Conservation (phyloP, 1,284 basidiomycete species). For the Austropuccinia psidii region DNA sequence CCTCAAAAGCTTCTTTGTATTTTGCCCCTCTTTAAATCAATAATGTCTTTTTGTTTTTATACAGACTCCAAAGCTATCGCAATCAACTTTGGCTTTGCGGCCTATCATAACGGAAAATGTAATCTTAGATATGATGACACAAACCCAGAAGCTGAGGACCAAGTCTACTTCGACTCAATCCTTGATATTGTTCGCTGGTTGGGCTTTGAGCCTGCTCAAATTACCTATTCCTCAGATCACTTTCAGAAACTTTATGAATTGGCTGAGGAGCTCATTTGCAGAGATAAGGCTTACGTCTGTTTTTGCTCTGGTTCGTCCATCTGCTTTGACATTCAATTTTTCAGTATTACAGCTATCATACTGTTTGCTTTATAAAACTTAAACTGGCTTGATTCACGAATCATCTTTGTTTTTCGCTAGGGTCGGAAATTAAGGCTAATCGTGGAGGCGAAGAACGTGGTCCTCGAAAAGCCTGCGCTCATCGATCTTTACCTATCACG, state of each 20-base stretch:
- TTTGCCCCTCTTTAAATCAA: background rate
- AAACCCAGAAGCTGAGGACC: slow-evolving; percentile 97
- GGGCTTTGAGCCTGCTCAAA: slow-evolving; percentile 96
- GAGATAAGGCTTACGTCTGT: slow-evolving; percentile 90
- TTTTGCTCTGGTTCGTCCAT: slow-evolving; percentile 77
- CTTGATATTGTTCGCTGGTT: slow-evolving; percentile 93
- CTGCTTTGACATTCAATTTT: background rate
- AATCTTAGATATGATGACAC: slow-evolving; percentile 97
- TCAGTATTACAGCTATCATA: slow-evolving; percentile 6
- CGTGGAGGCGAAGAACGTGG: slow-evolving; percentile 73
- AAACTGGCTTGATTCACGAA: slow-evolving; percentile 35
- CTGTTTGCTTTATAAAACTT: background rate
- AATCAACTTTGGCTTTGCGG: slow-evolving; percentile 95
- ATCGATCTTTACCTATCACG: slow-evolving; percentile 70
- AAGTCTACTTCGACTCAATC: slow-evolving; percentile 89
- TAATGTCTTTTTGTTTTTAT: background rate
- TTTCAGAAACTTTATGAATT: slow-evolving; percentile 81
- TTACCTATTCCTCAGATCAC: slow-evolving; percentile 98
- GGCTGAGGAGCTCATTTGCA: slow-evolving; percentile 80
- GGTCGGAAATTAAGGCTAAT: slow-evolving; percentile 82
- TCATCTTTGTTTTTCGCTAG: slow-evolving; percentile 51
- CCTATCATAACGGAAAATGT: slow-evolving; percentile 77
- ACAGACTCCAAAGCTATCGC: slow-evolving; percentile 90
- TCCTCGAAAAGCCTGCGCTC: slow-evolving; percentile 75
- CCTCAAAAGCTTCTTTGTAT: background rate